Conservation (phyloP, 345 rosid species). For the Citrus hindsii region DNA sequence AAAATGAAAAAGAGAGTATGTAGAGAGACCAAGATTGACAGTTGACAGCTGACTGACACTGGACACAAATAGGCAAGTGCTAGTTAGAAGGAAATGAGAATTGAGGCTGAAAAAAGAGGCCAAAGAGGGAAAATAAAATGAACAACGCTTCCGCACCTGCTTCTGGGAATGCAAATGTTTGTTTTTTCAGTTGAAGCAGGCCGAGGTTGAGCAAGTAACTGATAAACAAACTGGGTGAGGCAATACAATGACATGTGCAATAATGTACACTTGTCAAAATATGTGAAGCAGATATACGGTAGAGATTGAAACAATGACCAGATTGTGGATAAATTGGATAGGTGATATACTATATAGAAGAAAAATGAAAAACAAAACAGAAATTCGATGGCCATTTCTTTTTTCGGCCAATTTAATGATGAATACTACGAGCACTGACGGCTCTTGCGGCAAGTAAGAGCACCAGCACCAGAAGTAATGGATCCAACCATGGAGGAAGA, state of each 20-base stretch:
- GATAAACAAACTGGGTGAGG: conserved; percentile 10
- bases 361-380: conserved; percentile 4
- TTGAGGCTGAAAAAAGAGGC: conserved; percentile 10
- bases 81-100: conserved; percentile 16
- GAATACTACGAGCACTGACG: conserved; percentile 42
- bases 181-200: conserved; percentile 44
- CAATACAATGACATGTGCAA: conserved; percentile 37
- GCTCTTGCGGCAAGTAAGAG: conserved; percentile 59
- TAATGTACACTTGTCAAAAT: conserved; percentile 56
- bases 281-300: conserved; percentile 20
- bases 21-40: conserved; percentile 21
- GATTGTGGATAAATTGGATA: conserved; percentile 5
- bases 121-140: conserved; percentile 17
- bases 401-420: conserved; percentile 22
- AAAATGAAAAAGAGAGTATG: not conserved
- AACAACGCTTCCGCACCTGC: conserved; percentile 82
- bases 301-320: conserved; percentile 19
- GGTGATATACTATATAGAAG: conserved; percentile 5
- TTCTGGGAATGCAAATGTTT: conserved; percentile 18
- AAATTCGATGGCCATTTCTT: conserved; percentile 19
- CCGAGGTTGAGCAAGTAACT: conserved; percentile 62
- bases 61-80: conserved; percentile 15
- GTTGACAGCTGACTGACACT: conserved; percentile 2
- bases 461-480: conserved; percentile 76
- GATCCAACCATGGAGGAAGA: conserved; percentile 73